Evolutionary conservation across 1,284 basidiomycete species (phyloP).

Genomic region (Ceratobasidium sp.): DNA sequence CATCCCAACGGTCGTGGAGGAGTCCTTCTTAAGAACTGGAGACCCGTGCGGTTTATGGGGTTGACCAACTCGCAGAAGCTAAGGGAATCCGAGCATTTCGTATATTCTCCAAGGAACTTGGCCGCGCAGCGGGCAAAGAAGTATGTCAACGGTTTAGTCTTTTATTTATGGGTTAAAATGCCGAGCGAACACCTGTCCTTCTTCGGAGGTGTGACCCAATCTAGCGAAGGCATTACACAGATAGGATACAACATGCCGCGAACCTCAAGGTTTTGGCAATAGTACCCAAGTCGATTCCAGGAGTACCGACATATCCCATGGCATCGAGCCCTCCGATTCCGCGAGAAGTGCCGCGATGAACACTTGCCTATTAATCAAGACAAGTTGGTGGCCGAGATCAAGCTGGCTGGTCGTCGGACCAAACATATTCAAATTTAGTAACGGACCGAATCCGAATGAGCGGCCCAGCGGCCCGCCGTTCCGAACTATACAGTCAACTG

Average conservation of each 20-base stretch:
- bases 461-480: slow-evolving; percentile 18
- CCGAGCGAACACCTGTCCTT: slow-evolving; percentile 6
- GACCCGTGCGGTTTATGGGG: neutral
- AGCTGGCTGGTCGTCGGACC: neutral
- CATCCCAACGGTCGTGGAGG: neutral
- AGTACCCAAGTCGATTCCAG: too few relatives aligned
- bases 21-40: neutral
- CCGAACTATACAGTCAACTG: neutral
- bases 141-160: neutral
- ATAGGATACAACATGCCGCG: neutral
- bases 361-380: neutral
- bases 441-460: neutral
- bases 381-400: neutral
- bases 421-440: neutral
- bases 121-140: neutral
- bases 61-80: neutral
- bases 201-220: slow-evolving; percentile 23
- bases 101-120: neutral
- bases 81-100: neutral
- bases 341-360: neutral
- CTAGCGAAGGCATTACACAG: neutral
- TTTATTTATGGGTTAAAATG: slow-evolving; percentile 9
- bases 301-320: too few relatives aligned
- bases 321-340: neutral
- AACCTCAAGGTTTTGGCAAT: neutral